Evolutionary conservation across 2,329 filamentous ascomycete genomes (phyloP), one percentile per base, ranked within the genome.

Genomic region (Fusarium sp.): DNA sequence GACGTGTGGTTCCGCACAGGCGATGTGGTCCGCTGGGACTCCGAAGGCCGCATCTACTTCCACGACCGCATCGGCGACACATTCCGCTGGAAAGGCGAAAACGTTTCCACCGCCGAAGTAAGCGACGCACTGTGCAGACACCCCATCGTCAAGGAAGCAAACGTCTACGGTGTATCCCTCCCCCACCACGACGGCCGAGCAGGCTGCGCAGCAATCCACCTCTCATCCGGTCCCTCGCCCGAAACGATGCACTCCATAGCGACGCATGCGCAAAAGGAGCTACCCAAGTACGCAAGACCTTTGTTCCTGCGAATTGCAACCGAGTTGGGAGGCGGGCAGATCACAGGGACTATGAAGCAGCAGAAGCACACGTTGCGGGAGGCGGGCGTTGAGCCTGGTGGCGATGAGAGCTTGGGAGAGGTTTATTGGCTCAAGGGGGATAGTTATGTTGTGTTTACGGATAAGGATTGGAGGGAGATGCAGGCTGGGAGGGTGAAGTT

Each of bases 321-420:
- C 23, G 81, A 83, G 23, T 76, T 83, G 41, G 76, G 78, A 4
- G 82, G 86, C 37, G 75, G 77, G 64, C 85, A 89, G 69, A 82
- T 86, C 1, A 96, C 93, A 5, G 92, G 92, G 0, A 97, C 92
- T 43, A 90, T 92, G 70, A 97, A 97, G 80, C 91, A 96, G 78
- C 89, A 93, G 76, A 97, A 97, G 76, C 85, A 89, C 61, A 76
- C 79, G 0, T 73, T 96, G 62, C 81, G 91, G n/a, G 79, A 81
- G 3, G 84, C 93, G 61, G 92, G 93, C 1, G 90, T 94, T 0
- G 84, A 91, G 68, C 90, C 89, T 8, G 49, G 58, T 1, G 52
- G 49, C 10, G 57, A 57, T 1, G 84, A 84, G 67, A 78, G 82
- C 2, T 73, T 67, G 4, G 84, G 85, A 21, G 72, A 76, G 33